Conservation (phyloP, 257 asterid genomes). For the Petrea volubilis region DNA sequence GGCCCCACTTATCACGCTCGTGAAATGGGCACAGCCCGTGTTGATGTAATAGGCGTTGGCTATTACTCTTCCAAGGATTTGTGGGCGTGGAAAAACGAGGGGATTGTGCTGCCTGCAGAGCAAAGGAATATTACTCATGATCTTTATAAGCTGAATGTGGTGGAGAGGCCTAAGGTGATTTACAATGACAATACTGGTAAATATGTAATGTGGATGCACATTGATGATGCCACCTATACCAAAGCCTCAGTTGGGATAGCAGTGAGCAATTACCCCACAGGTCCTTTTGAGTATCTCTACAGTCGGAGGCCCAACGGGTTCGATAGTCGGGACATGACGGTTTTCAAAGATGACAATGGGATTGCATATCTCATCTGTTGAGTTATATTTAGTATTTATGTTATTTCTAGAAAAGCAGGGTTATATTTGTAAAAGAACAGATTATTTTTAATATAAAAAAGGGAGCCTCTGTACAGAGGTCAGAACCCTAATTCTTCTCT, state of each 20-base stretch:
- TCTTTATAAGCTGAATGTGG: conserved; percentile 52
- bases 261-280: conserved; percentile 49
- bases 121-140: conserved; percentile 44
- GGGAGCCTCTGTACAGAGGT: too few relatives aligned
- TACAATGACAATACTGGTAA: conserved; percentile 45
- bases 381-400: too few relatives aligned
- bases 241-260: conserved; percentile 76
- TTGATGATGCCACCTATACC: conserved; percentile 53
- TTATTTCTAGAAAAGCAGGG: too few relatives aligned
- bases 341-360: conserved; percentile 66
- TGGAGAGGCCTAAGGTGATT: conserved; percentile 80
- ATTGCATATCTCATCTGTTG: conserved; percentile 51
- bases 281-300: conserved; percentile 52
- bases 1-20: conserved; percentile 51
- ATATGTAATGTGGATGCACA: conserved; percentile 82
- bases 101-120: conserved; percentile 57
- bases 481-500: too few relatives aligned
- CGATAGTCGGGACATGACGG: conserved; percentile 72
- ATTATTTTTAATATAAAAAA: too few relatives aligned
- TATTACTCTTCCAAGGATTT: conserved; percentile 69
- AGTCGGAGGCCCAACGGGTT: conserved; percentile 67
- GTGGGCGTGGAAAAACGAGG: conserved; percentile 70
- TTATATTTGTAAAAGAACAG: too few relatives aligned
- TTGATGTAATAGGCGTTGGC: conserved; percentile 67
- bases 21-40: conserved; percentile 52